Conservation (phyloP, 345 rosid genomes). For the Syzygium aqueum region DNA sequence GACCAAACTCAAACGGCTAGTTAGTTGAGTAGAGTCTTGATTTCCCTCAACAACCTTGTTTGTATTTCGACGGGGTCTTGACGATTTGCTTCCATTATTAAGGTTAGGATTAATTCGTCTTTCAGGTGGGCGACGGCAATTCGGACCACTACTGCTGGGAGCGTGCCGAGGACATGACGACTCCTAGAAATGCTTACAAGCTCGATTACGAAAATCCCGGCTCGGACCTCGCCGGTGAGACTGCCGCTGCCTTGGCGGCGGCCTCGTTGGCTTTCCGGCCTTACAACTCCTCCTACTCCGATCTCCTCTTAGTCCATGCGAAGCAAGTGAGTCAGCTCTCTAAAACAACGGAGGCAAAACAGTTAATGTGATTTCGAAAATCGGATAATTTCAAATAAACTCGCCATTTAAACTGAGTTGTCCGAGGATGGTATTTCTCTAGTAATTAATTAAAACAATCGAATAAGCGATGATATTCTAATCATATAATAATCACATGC, state of each 20-base stretch:
- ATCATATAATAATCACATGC: neutral
- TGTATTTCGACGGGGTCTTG: neutral
- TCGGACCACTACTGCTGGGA: conserved; percentile 91
- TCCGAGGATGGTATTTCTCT: neutral
- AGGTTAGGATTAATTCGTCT: neutral
- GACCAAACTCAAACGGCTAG: neutral
- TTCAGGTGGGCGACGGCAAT: conserved; percentile 72
- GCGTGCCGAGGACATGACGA: conserved; percentile 87
- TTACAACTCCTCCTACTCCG: conserved; percentile 68
- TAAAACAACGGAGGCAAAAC: neutral
- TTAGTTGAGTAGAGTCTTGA: neutral
- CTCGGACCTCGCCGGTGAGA: conserved; percentile 79
- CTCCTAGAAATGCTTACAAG: conserved; percentile 66
- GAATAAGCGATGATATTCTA: neutral
- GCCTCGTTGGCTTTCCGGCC: conserved; percentile 73
- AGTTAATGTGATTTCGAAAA: neutral
- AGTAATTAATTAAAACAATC: neutral
- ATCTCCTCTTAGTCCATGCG: conserved; percentile 50
- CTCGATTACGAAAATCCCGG: conserved; percentile 62
- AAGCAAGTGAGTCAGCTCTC: conserved; percentile 38
- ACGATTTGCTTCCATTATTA: neutral
- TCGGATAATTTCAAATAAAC: neutral
- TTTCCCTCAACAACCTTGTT: neutral
- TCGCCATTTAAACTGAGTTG: neutral
- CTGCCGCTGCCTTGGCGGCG: conserved; percentile 79